These are phyloP conservation scores for Solanum appendiculatum DNA, from an alignment of 257 asterid genomes.

Conservation along the genomic window DNA sequence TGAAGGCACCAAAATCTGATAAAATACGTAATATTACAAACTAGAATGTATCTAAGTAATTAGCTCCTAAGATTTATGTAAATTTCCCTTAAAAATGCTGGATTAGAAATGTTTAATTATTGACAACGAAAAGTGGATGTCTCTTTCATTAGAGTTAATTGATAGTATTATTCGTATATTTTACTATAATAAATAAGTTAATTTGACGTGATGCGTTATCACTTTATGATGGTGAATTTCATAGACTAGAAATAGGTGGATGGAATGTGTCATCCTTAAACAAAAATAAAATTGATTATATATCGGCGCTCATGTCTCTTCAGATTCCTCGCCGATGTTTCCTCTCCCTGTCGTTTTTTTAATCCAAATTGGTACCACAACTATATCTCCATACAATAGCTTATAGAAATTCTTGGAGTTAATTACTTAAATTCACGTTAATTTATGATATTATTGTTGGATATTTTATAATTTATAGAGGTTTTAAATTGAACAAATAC, in stretches of 20 bases:
- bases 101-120: too few relatives aligned
- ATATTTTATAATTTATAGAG: too few relatives aligned
- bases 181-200: neutral
- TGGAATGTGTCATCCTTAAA: neutral
- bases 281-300: neutral
- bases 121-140: neutral
- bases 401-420: too few relatives aligned
- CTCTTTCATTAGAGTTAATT: neutral
- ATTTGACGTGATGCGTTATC: neutral
- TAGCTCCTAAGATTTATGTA: too few relatives aligned
- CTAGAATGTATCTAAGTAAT: too few relatives aligned
- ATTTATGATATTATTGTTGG: too few relatives aligned
- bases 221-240: neutral
- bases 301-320: conserved; percentile 12
- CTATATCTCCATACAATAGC: too few relatives aligned
- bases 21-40: too few relatives aligned
- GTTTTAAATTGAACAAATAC: too few relatives aligned
- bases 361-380: neutral
- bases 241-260: neutral
- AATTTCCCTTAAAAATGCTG: too few relatives aligned
- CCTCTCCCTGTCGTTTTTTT: conserved; percentile 4
- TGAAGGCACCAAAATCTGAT: too few relatives aligned
- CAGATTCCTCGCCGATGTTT: conserved; percentile 36
- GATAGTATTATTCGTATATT: neutral
- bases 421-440: too few relatives aligned